phyloP scores from a whole-genome alignment of 2,329 filamentous ascomycete species.

The Ophiocordyceps sinensis region DNA sequence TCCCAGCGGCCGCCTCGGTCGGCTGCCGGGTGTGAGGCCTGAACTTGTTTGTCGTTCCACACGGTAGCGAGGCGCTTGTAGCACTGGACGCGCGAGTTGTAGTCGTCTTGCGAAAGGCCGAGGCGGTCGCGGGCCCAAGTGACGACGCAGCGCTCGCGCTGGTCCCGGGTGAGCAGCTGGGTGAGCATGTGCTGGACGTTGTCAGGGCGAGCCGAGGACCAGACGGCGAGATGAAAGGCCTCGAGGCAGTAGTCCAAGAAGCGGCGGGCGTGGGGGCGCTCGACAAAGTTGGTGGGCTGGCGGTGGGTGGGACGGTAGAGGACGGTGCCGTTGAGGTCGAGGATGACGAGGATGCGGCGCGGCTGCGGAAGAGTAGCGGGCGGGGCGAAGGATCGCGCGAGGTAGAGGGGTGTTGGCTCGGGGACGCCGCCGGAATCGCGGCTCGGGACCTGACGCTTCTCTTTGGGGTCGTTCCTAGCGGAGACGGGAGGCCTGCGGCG shows the following conservation, averaged over 20 bases:
- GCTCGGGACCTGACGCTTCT: constrained; percentile 14
- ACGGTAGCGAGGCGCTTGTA: constrained; percentile 72
- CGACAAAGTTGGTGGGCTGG: constrained; percentile 36
- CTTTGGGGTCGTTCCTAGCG: not conserved
- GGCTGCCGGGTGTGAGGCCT: constrained; percentile 27
- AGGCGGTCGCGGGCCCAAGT: constrained; percentile 71
- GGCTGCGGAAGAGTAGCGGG: constrained; percentile 28
- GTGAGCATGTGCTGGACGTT: constrained; percentile 59
- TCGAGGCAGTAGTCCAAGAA: constrained; percentile 65
- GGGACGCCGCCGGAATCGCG: constrained; percentile 43
- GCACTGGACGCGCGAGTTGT: constrained; percentile 59
- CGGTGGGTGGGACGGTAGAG: constrained; percentile 50
- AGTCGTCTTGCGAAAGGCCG: constrained; percentile 49
- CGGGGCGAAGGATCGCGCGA: constrained; percentile 33
- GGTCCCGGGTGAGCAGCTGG: constrained; percentile 42
- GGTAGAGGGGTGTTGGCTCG: constrained; percentile 43
- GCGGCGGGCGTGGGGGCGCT: constrained; percentile 49
- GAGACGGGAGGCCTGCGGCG: not conserved
- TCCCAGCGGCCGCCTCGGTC: constrained; percentile 42
- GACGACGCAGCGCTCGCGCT: constrained; percentile 44
- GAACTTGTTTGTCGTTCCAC: constrained; percentile 43
- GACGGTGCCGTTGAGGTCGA: constrained; percentile 90
- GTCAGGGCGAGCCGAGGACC: constrained; percentile 67
- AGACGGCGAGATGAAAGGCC: constrained; percentile 71
- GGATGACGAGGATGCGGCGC: constrained; percentile 60